Percentiles rank a stretch among this genome's conserved stretches.
Conservation (phyloP, 305 asterid species). For the Fraxinus dipetala region DNA sequence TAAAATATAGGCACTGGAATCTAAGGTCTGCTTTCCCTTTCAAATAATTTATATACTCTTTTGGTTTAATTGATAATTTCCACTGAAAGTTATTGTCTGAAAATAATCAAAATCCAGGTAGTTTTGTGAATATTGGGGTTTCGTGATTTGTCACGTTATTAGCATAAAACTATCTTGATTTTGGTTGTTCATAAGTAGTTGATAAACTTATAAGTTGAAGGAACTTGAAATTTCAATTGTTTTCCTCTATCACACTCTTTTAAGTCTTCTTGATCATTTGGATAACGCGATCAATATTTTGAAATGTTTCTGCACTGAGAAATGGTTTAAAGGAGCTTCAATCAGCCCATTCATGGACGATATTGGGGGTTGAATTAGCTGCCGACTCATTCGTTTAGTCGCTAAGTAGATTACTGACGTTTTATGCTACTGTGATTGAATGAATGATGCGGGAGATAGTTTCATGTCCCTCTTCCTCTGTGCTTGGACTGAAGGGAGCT, state of each 20-base stretch:
- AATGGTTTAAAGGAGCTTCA: conserved; percentile 81
- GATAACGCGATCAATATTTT: background rate
- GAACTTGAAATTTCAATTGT: background rate
- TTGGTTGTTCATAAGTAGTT: background rate
- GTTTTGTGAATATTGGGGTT: background rate
- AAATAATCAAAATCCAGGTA: background rate
- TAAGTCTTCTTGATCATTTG: background rate
- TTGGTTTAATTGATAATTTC: background rate
- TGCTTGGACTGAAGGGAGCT: conserved; percentile 99
- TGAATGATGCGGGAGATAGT: conserved; percentile 99
- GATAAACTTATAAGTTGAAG: background rate
- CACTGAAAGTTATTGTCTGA: background rate
- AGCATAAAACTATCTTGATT: background rate
- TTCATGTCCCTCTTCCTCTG: conserved; percentile 71
- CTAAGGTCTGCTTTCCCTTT: background rate
- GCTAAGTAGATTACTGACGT: conserved; percentile 52
- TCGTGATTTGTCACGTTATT: background rate
- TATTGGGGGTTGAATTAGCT: conserved; percentile 78
- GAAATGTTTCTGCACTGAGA: conserved; percentile 24
- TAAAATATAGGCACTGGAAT: background rate
- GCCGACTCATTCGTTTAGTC: conserved; percentile 96
- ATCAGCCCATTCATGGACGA: conserved; percentile 91
- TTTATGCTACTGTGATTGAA: conserved; percentile 77
- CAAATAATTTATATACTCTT: background rate
- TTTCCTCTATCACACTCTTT: background rate